Conservation (phyloP, 306 rosid genomes). For the Oxytropis ochrocephala region DNA sequence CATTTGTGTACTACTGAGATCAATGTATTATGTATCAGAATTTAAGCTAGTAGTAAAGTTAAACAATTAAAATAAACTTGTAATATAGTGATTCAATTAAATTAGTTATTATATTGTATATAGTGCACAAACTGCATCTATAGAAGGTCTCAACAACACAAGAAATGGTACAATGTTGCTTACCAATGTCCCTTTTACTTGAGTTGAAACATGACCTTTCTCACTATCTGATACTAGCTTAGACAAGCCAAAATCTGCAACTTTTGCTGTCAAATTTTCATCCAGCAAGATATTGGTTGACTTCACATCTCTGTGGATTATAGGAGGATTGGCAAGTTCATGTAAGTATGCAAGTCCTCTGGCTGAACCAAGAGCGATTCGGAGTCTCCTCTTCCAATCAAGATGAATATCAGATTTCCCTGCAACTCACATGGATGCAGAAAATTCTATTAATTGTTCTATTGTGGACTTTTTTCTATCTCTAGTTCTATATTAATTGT, state of each 20-base stretch:
- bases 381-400: slow-evolving; percentile 96
- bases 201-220: slow-evolving; percentile 88
- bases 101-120: not conserved
- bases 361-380: slow-evolving; percentile 86
- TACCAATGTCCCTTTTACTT: slow-evolving; percentile 94
- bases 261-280: slow-evolving; percentile 77
- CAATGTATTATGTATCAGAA: not conserved
- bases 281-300: slow-evolving; percentile 76
- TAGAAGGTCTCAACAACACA: not conserved
- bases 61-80: not conserved
- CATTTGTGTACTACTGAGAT: not conserved
- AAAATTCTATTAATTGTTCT: not conserved
- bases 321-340: slow-evolving; percentile 95
- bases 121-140: not conserved
- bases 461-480: not conserved
- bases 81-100: not conserved
- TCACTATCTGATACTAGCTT: slow-evolving; percentile 67
- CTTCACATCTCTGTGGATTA: slow-evolving; percentile 91
- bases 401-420: slow-evolving; percentile 71
- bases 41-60: not conserved
- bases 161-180: slow-evolving; percentile 16
- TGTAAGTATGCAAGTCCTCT: slow-evolving; percentile 95
- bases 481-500: not conserved
- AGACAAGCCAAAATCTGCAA: slow-evolving; percentile 96
- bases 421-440: slow-evolving; percentile 26